Base-by-base conservation (phyloP, 2,329 filamentous ascomycete genomes). In the Emydomyces testavorans region DNA sequence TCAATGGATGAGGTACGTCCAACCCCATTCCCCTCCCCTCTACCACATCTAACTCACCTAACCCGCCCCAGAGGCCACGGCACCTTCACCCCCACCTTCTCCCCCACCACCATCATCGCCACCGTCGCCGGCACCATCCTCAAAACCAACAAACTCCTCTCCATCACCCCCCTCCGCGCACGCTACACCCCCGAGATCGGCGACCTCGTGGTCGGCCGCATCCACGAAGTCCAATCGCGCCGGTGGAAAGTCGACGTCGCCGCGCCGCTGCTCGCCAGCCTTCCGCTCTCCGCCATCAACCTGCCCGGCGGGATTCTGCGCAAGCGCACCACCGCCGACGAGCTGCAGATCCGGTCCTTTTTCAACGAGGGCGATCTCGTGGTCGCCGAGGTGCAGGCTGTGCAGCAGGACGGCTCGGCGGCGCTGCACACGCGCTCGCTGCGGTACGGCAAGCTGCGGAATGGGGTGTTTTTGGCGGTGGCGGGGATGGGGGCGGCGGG, bases 81-180 rank as follows among this genome's bases (percentile, higher is more conserved):
- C 56, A 98, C 92, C 42, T 94, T 86, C 65, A 73, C 85, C 39
- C 76, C 77, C 15, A 66, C 75, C 3, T 74, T 76, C 44, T 51
- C 54, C 40, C 8, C 46, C 4, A 65, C 66, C 3, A 75, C 80
- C 50, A 98, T 98, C 62, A 79, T 83, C 49, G 89, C 87, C 40
- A 94, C 92, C 4, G 83, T 98, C 26, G 89, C 89, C 5, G 92
- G 92, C 59, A 90, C 83, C 5, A 75, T 96, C 29, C 82, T 84
- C 61, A 90, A 89, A 64, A 96, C 90, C 51, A 98, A 98, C 76
- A 96, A 95, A 66, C 81, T 98, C 40, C 81, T 98, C 55, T 94
- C 87, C 1, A 85, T 98, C 49, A 81, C 83, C 1, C 88, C 92
- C 5, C 75, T 98, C 2, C 86, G 89, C 52, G 89, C 92, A 15